phyloP scores from a whole-genome alignment of 2,329 filamentous ascomycete species.

The Aspergillus brasiliensis region DNA sequence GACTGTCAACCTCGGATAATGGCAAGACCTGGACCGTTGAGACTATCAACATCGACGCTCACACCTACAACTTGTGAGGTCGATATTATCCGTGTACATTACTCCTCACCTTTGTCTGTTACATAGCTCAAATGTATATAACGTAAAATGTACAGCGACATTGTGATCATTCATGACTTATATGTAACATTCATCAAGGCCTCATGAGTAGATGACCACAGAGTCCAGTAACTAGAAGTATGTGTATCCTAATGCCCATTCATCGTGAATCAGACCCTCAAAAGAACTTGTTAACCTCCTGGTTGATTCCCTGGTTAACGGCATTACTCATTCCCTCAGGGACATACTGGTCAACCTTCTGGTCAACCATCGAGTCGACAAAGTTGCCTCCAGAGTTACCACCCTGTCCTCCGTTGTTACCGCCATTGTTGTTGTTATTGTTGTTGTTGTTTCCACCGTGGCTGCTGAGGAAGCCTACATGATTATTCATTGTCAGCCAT shows the following conservation, averaged over 20 bases:
- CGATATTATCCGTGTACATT: background rate
- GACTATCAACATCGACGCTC: conserved; percentile 31
- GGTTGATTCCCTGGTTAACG: background rate
- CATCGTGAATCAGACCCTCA: background rate
- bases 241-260: no score
- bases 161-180: no score
- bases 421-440: background rate
- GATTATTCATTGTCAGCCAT: background rate
- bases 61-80: conserved; percentile 24
- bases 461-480: background rate
- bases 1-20: conserved; percentile 28
- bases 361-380: background rate
- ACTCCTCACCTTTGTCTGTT: no score
- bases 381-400: background rate
- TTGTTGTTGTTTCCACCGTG: background rate
- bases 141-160: no score
- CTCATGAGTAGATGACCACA: no score
- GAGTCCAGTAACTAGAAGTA: no score
- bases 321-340: background rate
- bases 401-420: background rate
- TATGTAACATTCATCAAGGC: no score
- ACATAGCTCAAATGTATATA: no score
- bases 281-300: background rate
- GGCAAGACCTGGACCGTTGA: conserved; percentile 32
- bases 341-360: conserved; percentile 1